These are phyloP conservation scores for Xenoacremonium recifei DNA, from an alignment of 2,329 filamentous ascomycete species.

Conservation along the genomic window DNA sequence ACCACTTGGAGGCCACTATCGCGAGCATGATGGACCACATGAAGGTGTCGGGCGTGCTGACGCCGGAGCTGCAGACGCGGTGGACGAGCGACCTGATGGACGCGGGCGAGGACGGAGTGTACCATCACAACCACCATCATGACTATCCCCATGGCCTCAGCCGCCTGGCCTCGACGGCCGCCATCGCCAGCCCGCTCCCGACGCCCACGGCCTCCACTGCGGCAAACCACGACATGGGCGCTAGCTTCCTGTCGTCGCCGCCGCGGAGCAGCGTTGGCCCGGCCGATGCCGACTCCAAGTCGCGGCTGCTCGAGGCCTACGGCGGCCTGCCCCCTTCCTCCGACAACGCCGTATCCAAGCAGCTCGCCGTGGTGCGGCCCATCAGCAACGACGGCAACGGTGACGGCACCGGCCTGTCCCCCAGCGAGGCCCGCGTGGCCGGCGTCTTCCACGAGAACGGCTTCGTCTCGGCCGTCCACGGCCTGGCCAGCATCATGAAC, in stretches of 20 bases:
- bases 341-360: no score
- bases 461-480: conserved; percentile 33
- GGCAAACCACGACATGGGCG: conserved; percentile 26
- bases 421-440: conserved; percentile 33
- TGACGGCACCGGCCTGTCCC: conserved; percentile 28
- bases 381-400: conserved; percentile 28
- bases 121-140: no score
- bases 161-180: conserved; percentile 27
- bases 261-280: conserved; percentile 26
- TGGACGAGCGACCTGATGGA: conserved; percentile 29
- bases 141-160: conserved; percentile 27
- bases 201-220: conserved; percentile 23
- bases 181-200: conserved; percentile 27
- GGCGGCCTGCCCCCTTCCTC: no score
- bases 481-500: conserved; percentile 34
- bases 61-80: conserved; percentile 23
- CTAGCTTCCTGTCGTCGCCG: conserved; percentile 26
- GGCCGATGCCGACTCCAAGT: conserved; percentile 23
- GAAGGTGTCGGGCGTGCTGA: conserved; percentile 29
- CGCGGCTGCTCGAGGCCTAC: no score
- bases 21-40: conserved; percentile 31
- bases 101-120: conserved; percentile 12
- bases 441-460: conserved; percentile 35
- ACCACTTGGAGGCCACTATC: conserved; percentile 29
- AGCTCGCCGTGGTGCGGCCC: conserved; percentile 19